Evolutionary conservation across 2,329 filamentous ascomycete species (phyloP).

Genomic region (Fragosphaeria purpurea): DNA sequence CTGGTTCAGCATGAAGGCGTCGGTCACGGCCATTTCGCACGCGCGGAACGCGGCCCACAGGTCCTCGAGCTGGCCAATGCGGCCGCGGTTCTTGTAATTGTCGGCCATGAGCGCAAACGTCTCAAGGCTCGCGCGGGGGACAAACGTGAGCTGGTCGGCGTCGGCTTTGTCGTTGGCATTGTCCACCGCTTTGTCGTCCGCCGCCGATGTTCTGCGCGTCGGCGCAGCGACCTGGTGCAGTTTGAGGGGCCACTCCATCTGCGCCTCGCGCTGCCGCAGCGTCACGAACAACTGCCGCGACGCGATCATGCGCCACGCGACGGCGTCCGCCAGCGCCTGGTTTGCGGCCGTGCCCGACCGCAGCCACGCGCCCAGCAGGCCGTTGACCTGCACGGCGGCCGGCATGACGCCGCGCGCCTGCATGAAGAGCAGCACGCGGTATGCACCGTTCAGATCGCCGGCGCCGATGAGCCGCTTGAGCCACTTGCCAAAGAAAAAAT

Average conservation of each 20-base stretch:
- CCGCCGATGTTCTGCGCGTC: too few species aligned
- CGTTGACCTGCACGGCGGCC: slow-evolving; percentile 69
- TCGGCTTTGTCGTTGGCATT: slow-evolving; percentile 7
- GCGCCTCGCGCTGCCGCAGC: slow-evolving; percentile 26
- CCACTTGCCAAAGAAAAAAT: slow-evolving; percentile 83
- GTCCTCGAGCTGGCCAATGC: slow-evolving; percentile 46
- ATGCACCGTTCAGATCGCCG: slow-evolving; percentile 59
- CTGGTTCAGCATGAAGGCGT: slow-evolving; percentile 72
- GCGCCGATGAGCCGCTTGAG: slow-evolving; percentile 71
- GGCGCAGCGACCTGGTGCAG: slow-evolving; percentile 13
- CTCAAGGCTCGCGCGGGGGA: slow-evolving; percentile 59
- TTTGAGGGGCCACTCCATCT: slow-evolving; percentile 17
- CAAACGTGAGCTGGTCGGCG: slow-evolving; percentile 19
- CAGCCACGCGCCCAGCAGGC: slow-evolving; percentile 69
- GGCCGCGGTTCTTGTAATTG: slow-evolving; percentile 55
- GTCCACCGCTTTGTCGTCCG: neutral
- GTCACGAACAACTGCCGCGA: slow-evolving; percentile 55
- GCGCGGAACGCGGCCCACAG: slow-evolving; percentile 53
- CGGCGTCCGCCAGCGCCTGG: slow-evolving; percentile 51
- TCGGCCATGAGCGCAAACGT: slow-evolving; percentile 68
- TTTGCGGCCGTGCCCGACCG: slow-evolving; percentile 47
- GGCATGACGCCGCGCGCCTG: slow-evolving; percentile 56
- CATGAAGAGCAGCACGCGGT: slow-evolving; percentile 67
- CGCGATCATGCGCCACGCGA: slow-evolving; percentile 70
- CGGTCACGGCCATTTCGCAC: slow-evolving; percentile 52